These are phyloP conservation scores for Withania somnifera DNA, from an alignment of 305 asterid genomes.

Conservation along the genomic window DNA sequence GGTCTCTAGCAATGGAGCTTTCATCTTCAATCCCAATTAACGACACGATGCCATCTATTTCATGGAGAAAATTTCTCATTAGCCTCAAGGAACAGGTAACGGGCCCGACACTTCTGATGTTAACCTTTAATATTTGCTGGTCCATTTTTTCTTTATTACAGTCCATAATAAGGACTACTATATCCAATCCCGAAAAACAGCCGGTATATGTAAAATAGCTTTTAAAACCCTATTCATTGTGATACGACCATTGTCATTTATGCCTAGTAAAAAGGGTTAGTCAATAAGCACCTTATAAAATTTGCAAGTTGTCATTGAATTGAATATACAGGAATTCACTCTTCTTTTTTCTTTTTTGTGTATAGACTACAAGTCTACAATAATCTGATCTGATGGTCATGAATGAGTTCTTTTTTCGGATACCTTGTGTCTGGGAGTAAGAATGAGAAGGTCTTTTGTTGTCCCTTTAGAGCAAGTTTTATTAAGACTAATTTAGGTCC, in stretches of 20 bases:
- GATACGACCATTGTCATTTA: constrained; percentile 1
- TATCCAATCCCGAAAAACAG: neutral
- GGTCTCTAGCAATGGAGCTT: neutral
- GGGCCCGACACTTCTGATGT: constrained; percentile 6
- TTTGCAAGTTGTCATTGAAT: constrained; percentile 5
- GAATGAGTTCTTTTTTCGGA: neutral
- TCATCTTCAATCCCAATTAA: neutral
- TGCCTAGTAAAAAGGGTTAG: neutral
- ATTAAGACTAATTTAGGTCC: neutral
- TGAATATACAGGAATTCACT: neutral
- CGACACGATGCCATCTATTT: neutral
- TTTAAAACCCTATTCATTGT: neutral
- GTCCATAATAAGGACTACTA: neutral
- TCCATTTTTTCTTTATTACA: neutral
- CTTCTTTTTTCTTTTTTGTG: neutral
- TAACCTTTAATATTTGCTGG: constrained; percentile 8
- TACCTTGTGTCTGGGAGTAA: neutral
- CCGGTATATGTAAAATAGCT: neutral
- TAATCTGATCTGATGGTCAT: no score
- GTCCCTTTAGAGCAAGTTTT: neutral
- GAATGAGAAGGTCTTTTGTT: neutral
- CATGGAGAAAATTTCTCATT: neutral
- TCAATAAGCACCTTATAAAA: neutral
- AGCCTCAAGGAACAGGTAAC: constrained; percentile 5
- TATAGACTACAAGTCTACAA: neutral